Percentiles rank a stretch among this genome's conserved stretches.
Evolutionary conservation across 192 early-diverging fungal genomes (phyloP).

Genomic region (Chytriomyces confervae): DNA sequence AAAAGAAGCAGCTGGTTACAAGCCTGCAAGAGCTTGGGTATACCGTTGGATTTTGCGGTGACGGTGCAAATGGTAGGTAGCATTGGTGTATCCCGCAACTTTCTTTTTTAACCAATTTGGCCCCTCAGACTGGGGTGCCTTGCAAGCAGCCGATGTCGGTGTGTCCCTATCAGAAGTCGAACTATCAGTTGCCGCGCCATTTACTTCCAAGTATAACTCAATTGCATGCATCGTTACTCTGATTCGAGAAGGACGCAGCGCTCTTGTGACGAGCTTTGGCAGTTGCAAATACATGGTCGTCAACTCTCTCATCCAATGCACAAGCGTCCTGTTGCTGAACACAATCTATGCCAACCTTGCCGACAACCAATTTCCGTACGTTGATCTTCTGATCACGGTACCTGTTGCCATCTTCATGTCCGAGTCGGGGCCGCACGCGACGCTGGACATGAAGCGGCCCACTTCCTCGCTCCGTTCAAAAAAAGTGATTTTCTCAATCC

Average conservation of each 20-base stretch:
- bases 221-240: constrained; percentile 92
- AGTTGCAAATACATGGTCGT: constrained; percentile 99
- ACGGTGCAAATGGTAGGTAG: constrained; percentile 86
- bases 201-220: constrained; percentile 88
- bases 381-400: constrained; percentile 76
- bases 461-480: constrained; percentile 90
- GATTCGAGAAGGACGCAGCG: constrained; percentile 88
- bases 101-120: neutral
- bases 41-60: constrained; percentile 97
- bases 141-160: constrained; percentile 95
- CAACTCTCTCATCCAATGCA: constrained; percentile 97
- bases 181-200: constrained; percentile 96
- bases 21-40: constrained; percentile 88
- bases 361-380: constrained; percentile 95
- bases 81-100: neutral
- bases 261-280: constrained; percentile 95
- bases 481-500: constrained; percentile 86
- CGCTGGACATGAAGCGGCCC: constrained; percentile 79
- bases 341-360: constrained; percentile 85
- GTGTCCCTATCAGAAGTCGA: constrained; percentile 97
- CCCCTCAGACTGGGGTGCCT: constrained; percentile 80
- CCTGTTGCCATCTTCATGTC: constrained; percentile 78
- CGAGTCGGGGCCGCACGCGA: constrained; percentile 77
- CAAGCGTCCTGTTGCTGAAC: constrained; percentile 91
- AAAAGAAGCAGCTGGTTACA: constrained; percentile 94